Evolutionary conservation across 805 yeast genomes (phyloP).

Genomic region (Candida tallmaniae): DNA sequence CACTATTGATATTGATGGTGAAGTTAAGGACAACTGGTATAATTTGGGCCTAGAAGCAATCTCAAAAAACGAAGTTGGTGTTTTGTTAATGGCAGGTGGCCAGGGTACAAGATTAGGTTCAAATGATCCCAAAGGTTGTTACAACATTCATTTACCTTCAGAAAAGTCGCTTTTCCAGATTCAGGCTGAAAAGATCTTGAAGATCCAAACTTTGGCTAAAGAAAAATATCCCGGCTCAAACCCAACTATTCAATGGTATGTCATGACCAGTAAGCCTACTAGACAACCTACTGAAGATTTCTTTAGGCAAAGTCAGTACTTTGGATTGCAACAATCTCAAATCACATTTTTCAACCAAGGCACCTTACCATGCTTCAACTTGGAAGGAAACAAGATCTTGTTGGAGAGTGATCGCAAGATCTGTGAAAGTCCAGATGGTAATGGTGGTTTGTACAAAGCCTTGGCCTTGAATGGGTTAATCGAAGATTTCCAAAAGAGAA

Average conservation of each 20-base stretch:
- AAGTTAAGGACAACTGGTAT: constrained; percentile 35
- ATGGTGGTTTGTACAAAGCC: constrained; percentile 94
- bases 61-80: constrained; percentile 71
- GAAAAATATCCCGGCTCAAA: constrained; percentile 18
- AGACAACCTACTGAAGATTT: constrained; percentile 67
- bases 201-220: constrained; percentile 55
- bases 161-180: constrained; percentile 81
- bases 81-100: constrained; percentile 95
- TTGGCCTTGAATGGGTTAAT: constrained; percentile 59
- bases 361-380: constrained; percentile 81
- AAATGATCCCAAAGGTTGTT: constrained; percentile 89
- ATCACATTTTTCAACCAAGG: constrained; percentile 90
- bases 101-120: constrained; percentile 97
- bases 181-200: constrained; percentile 81
- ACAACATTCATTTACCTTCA: constrained; percentile 80
- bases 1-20: constrained; percentile 39
- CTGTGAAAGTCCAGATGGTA: constrained; percentile 94
- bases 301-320: constrained; percentile 57
- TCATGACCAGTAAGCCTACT: constrained; percentile 94
- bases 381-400: constrained; percentile 66
- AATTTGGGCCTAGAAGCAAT: constrained; percentile 65
- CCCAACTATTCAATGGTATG: constrained; percentile 67
- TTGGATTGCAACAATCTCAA: constrained; percentile 62
- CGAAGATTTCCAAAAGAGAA: constrained; percentile 60
- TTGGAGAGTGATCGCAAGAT: constrained; percentile 51